These are phyloP conservation scores for Rhinocladiella similis DNA, from an alignment of 2,329 filamentous ascomycete genomes.

Conservation along the genomic window DNA sequence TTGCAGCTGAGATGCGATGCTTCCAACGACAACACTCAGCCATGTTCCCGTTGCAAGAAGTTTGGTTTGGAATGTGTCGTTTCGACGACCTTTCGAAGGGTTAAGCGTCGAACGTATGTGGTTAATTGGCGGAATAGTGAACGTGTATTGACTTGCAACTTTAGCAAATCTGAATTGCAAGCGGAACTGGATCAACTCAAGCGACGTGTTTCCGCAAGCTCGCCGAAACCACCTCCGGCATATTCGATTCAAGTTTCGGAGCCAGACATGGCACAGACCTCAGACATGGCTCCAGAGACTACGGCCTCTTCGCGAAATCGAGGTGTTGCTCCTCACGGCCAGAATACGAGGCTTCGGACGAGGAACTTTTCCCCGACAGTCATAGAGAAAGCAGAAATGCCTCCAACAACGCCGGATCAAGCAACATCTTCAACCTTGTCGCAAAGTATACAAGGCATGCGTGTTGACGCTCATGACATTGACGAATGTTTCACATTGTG, in stretches of 20 bases:
- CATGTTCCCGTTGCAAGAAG: slow-evolving; percentile 11
- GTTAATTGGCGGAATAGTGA: too few species aligned
- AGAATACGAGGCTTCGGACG: too few species aligned
- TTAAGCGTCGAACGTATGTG: slow-evolving; percentile 4
- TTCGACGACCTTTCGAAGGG: slow-evolving; percentile 1
- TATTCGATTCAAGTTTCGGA: too few species aligned
- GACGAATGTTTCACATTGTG: slow-evolving; percentile 36
- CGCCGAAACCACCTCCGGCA: too few species aligned
- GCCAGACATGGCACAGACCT: too few species aligned
- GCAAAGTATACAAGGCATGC: slow-evolving; percentile 9
- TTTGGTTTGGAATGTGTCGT: slow-evolving; percentile 5
- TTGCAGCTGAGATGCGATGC: slow-evolving; percentile 11
- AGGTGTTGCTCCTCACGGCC: too few species aligned
- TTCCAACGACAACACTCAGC: slow-evolving; percentile 8
- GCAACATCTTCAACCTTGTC: neutral
- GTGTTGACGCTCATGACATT: slow-evolving; percentile 13
- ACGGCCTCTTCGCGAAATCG: too few species aligned
- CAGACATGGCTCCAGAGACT: too few species aligned
- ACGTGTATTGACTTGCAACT: too few species aligned
- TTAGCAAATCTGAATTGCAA: slow-evolving; percentile 22
- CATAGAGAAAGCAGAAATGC: too few species aligned
- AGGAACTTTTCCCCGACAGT: too few species aligned
- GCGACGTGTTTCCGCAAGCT: neutral
- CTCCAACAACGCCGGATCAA: too few species aligned
- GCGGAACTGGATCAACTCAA: slow-evolving; percentile 6